Conservation (phyloP, 139 green algal species). For the Chlamydomonas schloesseri region DNA sequence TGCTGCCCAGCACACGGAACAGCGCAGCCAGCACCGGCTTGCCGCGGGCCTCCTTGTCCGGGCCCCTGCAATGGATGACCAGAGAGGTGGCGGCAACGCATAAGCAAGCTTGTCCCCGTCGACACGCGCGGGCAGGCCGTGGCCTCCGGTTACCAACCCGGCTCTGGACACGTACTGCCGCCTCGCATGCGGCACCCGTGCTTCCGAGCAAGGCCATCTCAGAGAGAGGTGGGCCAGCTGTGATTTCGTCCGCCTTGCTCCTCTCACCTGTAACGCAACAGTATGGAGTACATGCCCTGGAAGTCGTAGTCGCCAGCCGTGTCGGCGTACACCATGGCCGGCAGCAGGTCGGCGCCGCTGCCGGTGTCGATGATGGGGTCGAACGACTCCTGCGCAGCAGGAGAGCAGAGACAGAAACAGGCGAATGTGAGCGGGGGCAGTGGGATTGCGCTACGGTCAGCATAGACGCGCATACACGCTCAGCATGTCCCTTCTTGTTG, state of each 20-base stretch:
- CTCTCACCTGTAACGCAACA: constrained; percentile 76
- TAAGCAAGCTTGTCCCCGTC: no score
- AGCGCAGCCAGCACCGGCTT: constrained; percentile 80
- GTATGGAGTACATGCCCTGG: constrained; percentile 83
- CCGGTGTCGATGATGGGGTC: constrained; percentile 90
- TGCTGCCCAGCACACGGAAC: constrained; percentile 83
- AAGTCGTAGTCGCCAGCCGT: constrained; percentile 86
- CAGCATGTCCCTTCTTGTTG: no score
- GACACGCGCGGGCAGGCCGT: no score
- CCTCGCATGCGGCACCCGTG: no score
- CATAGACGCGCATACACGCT: no score
- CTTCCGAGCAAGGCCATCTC: no score
- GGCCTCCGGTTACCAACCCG: no score
- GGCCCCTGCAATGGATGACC: neutral
- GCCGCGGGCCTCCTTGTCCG: constrained; percentile 47
- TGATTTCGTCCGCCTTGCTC: no score
- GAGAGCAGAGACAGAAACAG: neutral
- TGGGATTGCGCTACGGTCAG: no score
- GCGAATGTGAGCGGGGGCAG: neutral
- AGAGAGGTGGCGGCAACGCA: neutral
- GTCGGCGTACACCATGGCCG: constrained; percentile 85
- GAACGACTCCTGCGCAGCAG: constrained; percentile 69
- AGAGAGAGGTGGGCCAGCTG: no score
- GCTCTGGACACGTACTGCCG: no score
- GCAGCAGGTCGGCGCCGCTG: constrained; percentile 86